A percentile compares a stretch with the other conserved stretches of the same genome.
These are phyloP conservation scores for Aspergillus sparsus DNA, from an alignment of 495 filamentous ascomycete genomes.

Conservation along the genomic window DNA sequence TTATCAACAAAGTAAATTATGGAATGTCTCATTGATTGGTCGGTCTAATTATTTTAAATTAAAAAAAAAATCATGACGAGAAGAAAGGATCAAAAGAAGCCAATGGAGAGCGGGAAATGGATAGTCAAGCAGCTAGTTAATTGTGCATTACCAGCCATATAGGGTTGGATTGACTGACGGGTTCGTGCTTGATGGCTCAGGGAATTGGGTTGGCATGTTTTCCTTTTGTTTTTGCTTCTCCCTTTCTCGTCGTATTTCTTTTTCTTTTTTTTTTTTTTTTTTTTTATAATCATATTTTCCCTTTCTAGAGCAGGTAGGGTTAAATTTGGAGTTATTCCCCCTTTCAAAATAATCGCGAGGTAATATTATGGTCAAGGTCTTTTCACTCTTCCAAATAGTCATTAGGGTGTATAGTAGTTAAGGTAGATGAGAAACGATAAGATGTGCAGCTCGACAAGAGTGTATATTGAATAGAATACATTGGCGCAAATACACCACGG, in stretches of 20 bases:
- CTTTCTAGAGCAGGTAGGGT: no score
- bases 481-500: slow-evolving; percentile 14
- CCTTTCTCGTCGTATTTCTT: not conserved
- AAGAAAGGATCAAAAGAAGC: not conserved
- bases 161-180: not conserved
- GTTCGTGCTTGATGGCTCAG: slow-evolving; percentile 13
- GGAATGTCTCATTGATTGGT: not conserved
- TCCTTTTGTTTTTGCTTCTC: slow-evolving; percentile 9
- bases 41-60: slow-evolving; percentile 1
- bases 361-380: not conserved
- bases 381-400: not conserved
- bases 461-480: slow-evolving; percentile 20
- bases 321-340: no score
- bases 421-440: no score
- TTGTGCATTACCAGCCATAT: not conserved
- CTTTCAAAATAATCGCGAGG: no score
- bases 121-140: not conserved
- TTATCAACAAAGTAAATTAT: not conserved
- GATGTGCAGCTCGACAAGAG: slow-evolving; percentile 1
- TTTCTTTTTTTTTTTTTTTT: slow-evolving; percentile 2
- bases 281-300: slow-evolving; percentile 6
- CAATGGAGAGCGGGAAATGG: not conserved
- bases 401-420: no score
- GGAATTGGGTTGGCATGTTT: not conserved
- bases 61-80: slow-evolving; percentile 1